Base-by-base conservation (phyloP, 2,329 filamentous ascomycete species). In the Pestalotiopsis sp. region DNA sequence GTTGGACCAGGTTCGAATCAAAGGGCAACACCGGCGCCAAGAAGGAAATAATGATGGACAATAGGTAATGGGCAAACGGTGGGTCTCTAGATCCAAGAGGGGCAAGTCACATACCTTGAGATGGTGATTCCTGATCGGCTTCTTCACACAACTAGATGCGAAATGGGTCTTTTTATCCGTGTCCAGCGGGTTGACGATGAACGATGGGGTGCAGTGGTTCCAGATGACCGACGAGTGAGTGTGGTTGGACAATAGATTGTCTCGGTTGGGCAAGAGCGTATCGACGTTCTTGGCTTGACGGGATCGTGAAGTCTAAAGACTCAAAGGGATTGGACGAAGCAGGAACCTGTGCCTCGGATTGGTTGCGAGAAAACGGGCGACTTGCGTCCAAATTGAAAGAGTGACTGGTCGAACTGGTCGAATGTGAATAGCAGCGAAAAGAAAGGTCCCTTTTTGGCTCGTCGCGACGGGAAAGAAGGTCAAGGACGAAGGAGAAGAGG, bases 191-290 rank as follows among this genome's bases (percentile, higher is more conserved):
- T 12, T 63, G 60, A 45, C 20, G 20, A 25, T 36, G 62, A 60
- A 60, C 11, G 40, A 45, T 23, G 36, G 4, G 38, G 17, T 27
- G 27, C 14, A 38, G 60, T 38, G 27, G 14, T 57, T 58, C 45
- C 64, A 66, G 49, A 52, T 58, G 20, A 36, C 45, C 64, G 12
- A 23, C 25, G 60, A 68, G 56, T 31, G 65, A 69, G 68, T 69
- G 68, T 69, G 68, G 68, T 56, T 67, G 68, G 66, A 69, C 68
- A 69, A 66, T 66, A 62, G 61, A 49, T 38, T 41, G 65, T 49
- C 60, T 67, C 68, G 68, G 67, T 68, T 56, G 68, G 65, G 65
- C 45, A 66, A 40, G 38, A 65, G 17, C 23, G 25, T 20, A 36
- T 52, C 62, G 49, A 49, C 23, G n/a, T 65, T 14, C 62, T 36